Conservation (phyloP, 148 eudicot species). For the Vaccinium darrowii region DNA sequence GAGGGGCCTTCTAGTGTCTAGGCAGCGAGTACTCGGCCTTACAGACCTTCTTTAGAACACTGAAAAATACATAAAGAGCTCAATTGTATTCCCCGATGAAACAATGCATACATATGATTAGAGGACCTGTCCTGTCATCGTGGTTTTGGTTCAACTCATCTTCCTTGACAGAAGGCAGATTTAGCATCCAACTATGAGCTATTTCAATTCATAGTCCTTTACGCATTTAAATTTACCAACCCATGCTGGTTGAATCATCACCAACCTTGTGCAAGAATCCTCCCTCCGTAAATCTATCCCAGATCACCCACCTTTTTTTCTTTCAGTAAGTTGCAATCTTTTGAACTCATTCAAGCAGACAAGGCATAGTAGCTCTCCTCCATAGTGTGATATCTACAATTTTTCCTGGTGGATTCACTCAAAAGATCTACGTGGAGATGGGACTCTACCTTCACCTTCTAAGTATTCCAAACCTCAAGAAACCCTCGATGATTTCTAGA, state of each 20-base stretch:
- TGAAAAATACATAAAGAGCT: not conserved
- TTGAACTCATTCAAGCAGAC: constrained; percentile 9
- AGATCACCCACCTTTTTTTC: not conserved
- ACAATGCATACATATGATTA: not conserved
- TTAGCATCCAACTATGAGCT: not conserved
- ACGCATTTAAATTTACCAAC: not conserved
- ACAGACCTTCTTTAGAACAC: no score
- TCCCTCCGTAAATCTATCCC: not conserved
- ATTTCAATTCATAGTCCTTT: not conserved
- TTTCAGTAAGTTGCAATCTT: not conserved
- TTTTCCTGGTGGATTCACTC: not conserved
- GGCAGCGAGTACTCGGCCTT: no score
- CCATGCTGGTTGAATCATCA: not conserved
- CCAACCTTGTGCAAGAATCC: not conserved
- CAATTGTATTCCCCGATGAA: not conserved
- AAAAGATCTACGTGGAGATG: not conserved
- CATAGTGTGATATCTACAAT: not conserved
- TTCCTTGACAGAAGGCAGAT: not conserved
- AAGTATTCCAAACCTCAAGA: not conserved
- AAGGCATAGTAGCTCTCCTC: not conserved
- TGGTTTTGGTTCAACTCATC: not conserved
- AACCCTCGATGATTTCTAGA: not conserved
- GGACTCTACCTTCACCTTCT: not conserved
- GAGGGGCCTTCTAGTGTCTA: no score
- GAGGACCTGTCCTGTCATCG: not conserved